Evolutionary conservation across 495 filamentous ascomycete genomes (phyloP), one percentile per base, ranked within the genome.

Genomic region (Penicillium maclennaniae): DNA sequence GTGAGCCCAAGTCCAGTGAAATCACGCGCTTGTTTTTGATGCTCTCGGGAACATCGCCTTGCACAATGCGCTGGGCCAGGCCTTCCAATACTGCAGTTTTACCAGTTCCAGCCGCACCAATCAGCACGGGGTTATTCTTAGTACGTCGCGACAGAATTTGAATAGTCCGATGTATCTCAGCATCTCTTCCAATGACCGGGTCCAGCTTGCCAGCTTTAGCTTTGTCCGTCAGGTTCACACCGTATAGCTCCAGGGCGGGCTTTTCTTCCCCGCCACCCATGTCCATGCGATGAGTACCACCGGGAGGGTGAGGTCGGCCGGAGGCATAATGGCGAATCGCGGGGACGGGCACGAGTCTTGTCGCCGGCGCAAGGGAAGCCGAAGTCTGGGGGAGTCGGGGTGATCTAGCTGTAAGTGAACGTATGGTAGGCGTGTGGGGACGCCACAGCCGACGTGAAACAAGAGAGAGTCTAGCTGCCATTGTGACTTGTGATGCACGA

Each of bases 71-170:
- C 67, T 92, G 86, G 21, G 93, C 92, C 55, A 98, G 73, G 1
- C 93, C 93, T 72, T 98, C 93, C 10, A 98, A 66, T 26, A 97
- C 88, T 1, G 93, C 93, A 1, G 93, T 98, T 70, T 98, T 98
- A 43, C 93, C 93, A 14, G 92, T 96, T 59, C 93, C 93, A 6
- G 93, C 91, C 26, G 81, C 83, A 59, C 93, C 93, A 53, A 97
- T 96, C 26, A 97, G 75, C 17, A 97, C 92, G 1, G 93, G 93
- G 54, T 97, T 97, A 66, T 98, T 97, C 69, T 97, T 98, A 6
- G 93, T 97, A 44, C 93, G 79, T 49, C 93, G 79, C 10, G 92
- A 97, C 12, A 98, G 73, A 21, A 98, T 83, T 60, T 98, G 93
- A 28, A 98, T 96, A 5, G 92, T 96, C 43, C 95, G 79, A 65